Evolutionary conservation across 805 yeast genomes (phyloP).

Genomic region (Barnettozyma botsteinii): DNA sequence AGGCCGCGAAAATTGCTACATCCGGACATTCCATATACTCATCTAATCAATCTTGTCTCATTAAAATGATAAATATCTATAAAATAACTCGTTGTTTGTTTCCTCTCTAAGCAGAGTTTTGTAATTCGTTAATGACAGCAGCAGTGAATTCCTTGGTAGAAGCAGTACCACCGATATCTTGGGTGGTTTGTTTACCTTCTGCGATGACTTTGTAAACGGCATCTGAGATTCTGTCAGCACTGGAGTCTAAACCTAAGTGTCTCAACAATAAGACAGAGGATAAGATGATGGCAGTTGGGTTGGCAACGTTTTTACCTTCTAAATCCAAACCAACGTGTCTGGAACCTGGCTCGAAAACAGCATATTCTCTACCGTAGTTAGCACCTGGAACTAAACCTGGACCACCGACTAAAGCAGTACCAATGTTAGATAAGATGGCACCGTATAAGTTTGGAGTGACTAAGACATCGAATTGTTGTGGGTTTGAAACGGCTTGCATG

Average conservation of each 20-base stretch:
- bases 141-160: constrained; percentile 92
- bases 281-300: constrained; percentile 96
- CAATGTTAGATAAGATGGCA: constrained; percentile 93
- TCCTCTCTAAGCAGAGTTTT: constrained; percentile 8
- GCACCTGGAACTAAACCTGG: constrained; percentile 99
- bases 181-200: constrained; percentile 80
- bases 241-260: constrained; percentile 82
- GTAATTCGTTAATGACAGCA: constrained; percentile 58
- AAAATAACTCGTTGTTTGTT: constrained; percentile 4
- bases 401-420: constrained; percentile 95
- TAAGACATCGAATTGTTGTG: constrained; percentile 96
- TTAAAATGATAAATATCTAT: constrained; percentile 7
- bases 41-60: constrained; percentile 2
- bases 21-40: constrained; percentile 1
- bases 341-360: constrained; percentile 99
- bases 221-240: constrained; percentile 80
- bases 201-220: constrained; percentile 89
- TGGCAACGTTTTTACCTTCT: constrained; percentile 89
- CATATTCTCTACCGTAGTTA: constrained; percentile 94
- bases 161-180: constrained; percentile 86
- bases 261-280: constrained; percentile 89
- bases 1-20: too few species aligned
- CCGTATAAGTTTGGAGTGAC: constrained; percentile 99
- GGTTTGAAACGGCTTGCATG: constrained; percentile 98
- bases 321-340: constrained; percentile 98